Conservation (phyloP, 202 grass and related monocot species). For the Saccharum hybrid region DNA sequence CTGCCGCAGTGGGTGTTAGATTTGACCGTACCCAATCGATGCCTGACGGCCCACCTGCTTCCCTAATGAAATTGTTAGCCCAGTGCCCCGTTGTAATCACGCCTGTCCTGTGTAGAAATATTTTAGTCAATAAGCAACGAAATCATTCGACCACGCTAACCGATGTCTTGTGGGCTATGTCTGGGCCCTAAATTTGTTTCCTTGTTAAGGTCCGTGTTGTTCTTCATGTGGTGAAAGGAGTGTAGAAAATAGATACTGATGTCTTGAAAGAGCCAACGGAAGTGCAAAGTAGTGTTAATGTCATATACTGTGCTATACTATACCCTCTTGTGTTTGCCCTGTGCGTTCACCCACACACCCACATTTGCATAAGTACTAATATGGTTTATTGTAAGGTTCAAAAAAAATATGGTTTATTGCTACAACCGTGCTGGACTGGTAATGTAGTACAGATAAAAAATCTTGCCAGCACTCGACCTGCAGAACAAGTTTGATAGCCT, state of each 20-base stretch:
- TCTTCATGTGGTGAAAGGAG: background rate
- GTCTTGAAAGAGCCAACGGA: background rate
- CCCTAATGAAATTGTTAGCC: slow-evolving; percentile 21
- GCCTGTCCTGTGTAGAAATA: slow-evolving; percentile 24
- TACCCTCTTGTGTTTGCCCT: background rate
- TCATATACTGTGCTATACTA: background rate
- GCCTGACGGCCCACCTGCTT: background rate
- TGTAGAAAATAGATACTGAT: background rate
- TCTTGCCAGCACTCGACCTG: too few relatives aligned
- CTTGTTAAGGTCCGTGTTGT: background rate
- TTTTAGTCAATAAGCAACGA: slow-evolving; percentile 43
- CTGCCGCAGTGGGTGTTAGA: slow-evolving; percentile 1
- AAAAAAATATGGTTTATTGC: too few relatives aligned
- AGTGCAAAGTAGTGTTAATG: background rate
- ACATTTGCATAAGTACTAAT: background rate
- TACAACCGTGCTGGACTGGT: too few relatives aligned
- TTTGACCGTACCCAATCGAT: background rate
- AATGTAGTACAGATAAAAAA: too few relatives aligned
- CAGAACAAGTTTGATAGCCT: background rate
- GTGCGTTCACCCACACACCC: background rate
- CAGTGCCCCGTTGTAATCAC: slow-evolving; percentile 19
- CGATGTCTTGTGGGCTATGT: background rate
- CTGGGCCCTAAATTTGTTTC: slow-evolving; percentile 6
- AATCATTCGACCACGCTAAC: slow-evolving; percentile 31
- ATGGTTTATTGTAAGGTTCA: too few relatives aligned